A percentile compares a stretch with the other conserved stretches of the same genome.
These are phyloP conservation scores for Phoenix dactylifera DNA, from an alignment of 176 grass and related monocot genomes.

Conservation along the genomic window DNA sequence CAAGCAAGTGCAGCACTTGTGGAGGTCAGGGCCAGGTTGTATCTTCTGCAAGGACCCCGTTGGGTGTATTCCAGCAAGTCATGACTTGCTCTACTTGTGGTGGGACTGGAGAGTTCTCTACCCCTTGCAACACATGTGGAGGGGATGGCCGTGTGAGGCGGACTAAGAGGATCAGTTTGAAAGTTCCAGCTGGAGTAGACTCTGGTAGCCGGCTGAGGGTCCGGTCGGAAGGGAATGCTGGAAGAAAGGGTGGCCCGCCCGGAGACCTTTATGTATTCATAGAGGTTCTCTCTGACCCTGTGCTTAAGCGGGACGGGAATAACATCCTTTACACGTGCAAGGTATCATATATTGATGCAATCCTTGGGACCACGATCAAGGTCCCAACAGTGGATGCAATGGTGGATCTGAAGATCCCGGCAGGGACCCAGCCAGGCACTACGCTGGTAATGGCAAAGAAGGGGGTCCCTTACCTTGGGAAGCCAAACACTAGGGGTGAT, in stretches of 20 bases:
- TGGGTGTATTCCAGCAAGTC: constrained; percentile 97
- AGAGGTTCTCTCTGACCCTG: constrained; percentile 76
- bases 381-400: constrained; percentile 94
- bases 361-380: constrained; percentile 84
- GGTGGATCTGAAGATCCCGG: constrained; percentile 90
- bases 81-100: constrained; percentile 79
- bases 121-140: constrained; percentile 71
- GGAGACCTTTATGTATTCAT: constrained; percentile 98
- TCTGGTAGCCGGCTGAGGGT: constrained; percentile 90
- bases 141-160: constrained; percentile 83
- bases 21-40: constrained; percentile 92
- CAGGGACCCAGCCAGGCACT: constrained; percentile 79
- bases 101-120: constrained; percentile 85
- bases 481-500: constrained; percentile 77
- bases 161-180: constrained; percentile 92
- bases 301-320: constrained; percentile 85
- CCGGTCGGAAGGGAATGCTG: constrained; percentile 84
- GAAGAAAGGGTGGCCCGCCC: constrained; percentile 71
- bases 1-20: constrained; percentile 68
- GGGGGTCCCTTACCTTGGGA: constrained; percentile 78
- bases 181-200: constrained; percentile 93
- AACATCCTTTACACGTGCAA: constrained; percentile 93
- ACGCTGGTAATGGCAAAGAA: constrained; percentile 98
- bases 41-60: constrained; percentile 77
- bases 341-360: constrained; percentile 95